Evolutionary conservation across 805 yeast genomes (phyloP).

Genomic region (Spencermartinsiella europaea): DNA sequence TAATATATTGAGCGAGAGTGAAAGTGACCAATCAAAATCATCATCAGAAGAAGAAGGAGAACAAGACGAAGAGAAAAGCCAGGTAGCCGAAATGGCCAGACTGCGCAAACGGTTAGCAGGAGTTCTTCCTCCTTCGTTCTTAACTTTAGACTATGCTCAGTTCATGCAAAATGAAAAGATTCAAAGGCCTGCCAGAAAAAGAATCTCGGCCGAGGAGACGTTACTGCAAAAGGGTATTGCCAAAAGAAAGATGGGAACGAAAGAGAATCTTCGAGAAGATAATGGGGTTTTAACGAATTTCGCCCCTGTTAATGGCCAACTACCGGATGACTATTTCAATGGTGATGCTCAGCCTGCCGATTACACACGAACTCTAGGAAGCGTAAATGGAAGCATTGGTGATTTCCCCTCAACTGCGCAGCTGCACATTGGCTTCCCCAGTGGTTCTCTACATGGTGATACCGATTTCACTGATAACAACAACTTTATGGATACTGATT

Average conservation of each 20-base stretch:
- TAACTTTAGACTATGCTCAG: constrained; percentile 13
- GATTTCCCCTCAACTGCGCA: background rate
- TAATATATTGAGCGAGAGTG: background rate
- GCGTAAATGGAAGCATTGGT: background rate
- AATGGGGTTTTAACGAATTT: background rate
- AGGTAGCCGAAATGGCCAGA: background rate
- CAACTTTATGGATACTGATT: background rate
- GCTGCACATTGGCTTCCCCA: background rate
- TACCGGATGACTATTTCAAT: background rate
- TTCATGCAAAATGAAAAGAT: constrained; percentile 1
- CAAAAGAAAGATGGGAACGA: constrained; percentile 4
- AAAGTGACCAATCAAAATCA: background rate
- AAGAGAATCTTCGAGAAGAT: background rate
- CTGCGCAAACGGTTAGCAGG: constrained; percentile 12
- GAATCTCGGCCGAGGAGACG: background rate
- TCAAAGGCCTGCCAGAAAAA: constrained; percentile 1
- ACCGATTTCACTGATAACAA: background rate
- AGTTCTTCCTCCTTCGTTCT: constrained; percentile 17
- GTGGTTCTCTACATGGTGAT: background rate
- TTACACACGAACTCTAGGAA: background rate
- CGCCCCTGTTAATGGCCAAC: background rate
- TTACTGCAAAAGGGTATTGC: constrained; percentile 12
- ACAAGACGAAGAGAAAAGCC: constrained; percentile 1
- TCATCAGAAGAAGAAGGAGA: constrained; percentile 3
- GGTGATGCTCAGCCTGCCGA: background rate